Percentiles rank a stretch among this genome's conserved stretches.
These are phyloP conservation scores for Globisporangium apiculatum DNA, from an alignment of 352 stramenopile genomes.

Conservation along the genomic window DNA sequence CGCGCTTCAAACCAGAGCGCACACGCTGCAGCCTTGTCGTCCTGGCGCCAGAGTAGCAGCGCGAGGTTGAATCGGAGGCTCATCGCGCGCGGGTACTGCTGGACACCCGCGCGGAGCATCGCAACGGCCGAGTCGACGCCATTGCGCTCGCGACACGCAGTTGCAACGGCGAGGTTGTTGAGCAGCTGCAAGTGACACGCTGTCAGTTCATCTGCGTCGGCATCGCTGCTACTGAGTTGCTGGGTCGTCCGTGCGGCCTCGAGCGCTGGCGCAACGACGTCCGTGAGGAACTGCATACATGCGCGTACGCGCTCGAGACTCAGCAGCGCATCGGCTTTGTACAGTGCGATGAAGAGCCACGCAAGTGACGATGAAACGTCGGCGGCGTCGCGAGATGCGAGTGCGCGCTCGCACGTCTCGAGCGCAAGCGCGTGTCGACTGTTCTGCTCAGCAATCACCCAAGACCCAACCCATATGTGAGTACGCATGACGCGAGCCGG, in stretches of 20 bases:
- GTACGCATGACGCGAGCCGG: background rate
- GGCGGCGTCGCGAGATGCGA: constrained; percentile 1
- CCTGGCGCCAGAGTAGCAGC: constrained; percentile 62
- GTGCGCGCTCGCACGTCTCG: constrained; percentile 26
- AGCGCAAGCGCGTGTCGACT: constrained; percentile 29
- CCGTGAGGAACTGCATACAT: constrained; percentile 34
- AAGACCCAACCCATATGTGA: too few relatives aligned
- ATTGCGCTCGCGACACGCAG: constrained; percentile 24
- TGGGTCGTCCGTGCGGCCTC: constrained; percentile 7
- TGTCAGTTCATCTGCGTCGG: constrained; percentile 18
- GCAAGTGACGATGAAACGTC: background rate
- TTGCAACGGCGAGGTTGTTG: constrained; percentile 67
- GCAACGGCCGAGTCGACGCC: constrained; percentile 29
- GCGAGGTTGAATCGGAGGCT: constrained; percentile 65
- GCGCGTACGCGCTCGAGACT: constrained; percentile 67
- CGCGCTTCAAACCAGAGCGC: constrained; percentile 65
- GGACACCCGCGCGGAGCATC: constrained; percentile 34
- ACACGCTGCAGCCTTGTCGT: constrained; percentile 37
- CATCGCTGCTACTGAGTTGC: constrained; percentile 1
- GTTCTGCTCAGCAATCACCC: background rate
- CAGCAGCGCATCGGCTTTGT: constrained; percentile 69
- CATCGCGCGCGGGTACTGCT: constrained; percentile 32
- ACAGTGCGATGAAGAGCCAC: constrained; percentile 31
- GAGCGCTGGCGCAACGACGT: constrained; percentile 18
- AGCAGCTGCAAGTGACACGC: constrained; percentile 48